A percentile compares a stretch with the other conserved stretches of the same genome.
These are phyloP conservation scores for Podospora bellae-mahoneyi DNA, from an alignment of 495 filamentous ascomycete species.

Conservation along the genomic window DNA sequence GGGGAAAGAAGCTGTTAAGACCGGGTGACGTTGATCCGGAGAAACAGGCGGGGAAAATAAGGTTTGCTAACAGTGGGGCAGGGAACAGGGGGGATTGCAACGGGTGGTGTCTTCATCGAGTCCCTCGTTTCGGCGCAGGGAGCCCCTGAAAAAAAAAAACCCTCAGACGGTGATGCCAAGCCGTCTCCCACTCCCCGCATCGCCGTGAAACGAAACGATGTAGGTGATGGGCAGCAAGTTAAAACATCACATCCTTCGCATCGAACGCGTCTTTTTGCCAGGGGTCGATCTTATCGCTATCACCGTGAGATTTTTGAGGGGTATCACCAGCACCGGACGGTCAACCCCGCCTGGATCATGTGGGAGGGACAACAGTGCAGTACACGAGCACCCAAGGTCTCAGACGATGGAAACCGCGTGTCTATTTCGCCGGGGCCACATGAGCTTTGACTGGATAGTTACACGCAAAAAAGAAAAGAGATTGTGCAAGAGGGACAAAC, in stretches of 20 bases:
- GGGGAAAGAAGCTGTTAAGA: constrained; percentile 3
- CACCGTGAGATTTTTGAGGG: background rate
- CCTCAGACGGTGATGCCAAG: constrained; percentile 4
- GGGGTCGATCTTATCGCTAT: constrained; percentile 1
- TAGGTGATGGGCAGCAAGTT: background rate
- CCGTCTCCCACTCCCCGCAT: constrained; percentile 3
- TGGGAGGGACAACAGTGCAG: background rate
- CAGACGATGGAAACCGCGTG: constrained; percentile 6
- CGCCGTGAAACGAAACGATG: constrained; percentile 16
- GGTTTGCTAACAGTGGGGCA: constrained; percentile 4
- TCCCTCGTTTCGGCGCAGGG: constrained; percentile 4
- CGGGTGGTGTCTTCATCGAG: background rate
- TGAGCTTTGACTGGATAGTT: background rate
- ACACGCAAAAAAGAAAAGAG: background rate
- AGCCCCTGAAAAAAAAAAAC: background rate
- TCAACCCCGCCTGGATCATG: background rate
- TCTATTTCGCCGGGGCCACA: constrained; percentile 8
- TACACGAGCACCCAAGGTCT: background rate
- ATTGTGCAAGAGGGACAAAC: background rate
- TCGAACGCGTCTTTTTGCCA: background rate
- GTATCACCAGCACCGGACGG: background rate
- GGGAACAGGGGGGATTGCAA: background rate
- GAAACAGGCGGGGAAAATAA: background rate
- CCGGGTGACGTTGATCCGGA: background rate
- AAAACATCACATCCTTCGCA: background rate